Percentiles rank a stretch among this genome's conserved stretches.
phyloP scores from a whole-genome alignment of 345 rosid species.

The Syzygium jambos region DNA sequence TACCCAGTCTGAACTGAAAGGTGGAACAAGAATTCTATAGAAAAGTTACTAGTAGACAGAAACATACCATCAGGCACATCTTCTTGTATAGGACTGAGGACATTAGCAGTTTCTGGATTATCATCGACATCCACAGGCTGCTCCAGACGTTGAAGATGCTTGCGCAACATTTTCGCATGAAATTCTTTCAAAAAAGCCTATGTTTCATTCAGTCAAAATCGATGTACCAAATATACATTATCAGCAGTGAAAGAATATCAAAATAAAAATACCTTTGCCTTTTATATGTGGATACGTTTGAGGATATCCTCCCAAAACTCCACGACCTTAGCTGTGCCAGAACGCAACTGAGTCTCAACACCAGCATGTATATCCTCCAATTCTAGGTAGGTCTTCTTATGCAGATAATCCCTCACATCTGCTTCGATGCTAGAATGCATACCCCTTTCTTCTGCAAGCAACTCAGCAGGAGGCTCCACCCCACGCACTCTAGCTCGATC shows the following conservation, averaged over 20 bases:
- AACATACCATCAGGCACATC: conserved; percentile 31
- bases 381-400: conserved; percentile 69
- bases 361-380: conserved; percentile 56
- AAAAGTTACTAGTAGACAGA: neutral
- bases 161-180: conserved; percentile 74
- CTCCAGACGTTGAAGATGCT: conserved; percentile 72
- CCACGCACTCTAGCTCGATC: conserved; percentile 95
- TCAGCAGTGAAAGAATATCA: neutral
- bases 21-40: neutral
- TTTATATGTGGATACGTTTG: conserved; percentile 80
- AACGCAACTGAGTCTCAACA: conserved; percentile 74
- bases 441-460: conserved; percentile 90
- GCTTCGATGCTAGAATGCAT: conserved; percentile 81
- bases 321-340: conserved; percentile 91
- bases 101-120: conserved; percentile 26
- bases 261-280: conserved; percentile 63
- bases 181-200: conserved; percentile 94
- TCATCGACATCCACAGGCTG: conserved; percentile 43
- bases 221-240: neutral
- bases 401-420: conserved; percentile 69
- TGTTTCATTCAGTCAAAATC: conserved; percentile 7
- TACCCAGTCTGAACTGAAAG: neutral
- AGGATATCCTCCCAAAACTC: conserved; percentile 98
- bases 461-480: conserved; percentile 87
- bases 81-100: conserved; percentile 26